These are phyloP conservation scores for Heterobasidion occidentale DNA, from an alignment of 1,284 basidiomycete species.

Conservation along the genomic window DNA sequence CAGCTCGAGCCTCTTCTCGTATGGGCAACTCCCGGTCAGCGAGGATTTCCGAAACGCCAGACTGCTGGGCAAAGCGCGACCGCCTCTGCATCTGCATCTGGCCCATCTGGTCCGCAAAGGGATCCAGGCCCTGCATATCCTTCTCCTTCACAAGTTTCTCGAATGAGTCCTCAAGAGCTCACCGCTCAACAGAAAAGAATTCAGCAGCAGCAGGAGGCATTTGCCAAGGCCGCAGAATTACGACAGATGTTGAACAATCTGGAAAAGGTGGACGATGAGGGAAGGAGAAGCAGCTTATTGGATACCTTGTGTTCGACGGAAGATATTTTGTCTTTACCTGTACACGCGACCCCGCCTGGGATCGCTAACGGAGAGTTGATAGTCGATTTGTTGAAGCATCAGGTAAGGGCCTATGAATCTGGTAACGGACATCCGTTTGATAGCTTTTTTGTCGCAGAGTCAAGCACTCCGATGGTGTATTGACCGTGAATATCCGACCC, in stretches of 20 bases:
- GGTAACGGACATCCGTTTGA: not conserved
- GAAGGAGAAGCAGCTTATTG: constrained; percentile 58
- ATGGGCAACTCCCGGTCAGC: constrained; percentile 69
- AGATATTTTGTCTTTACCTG: constrained; percentile 61
- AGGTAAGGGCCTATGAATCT: constrained; percentile 35
- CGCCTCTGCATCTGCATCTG: constrained; percentile 3
- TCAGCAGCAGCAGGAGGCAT: constrained; percentile 43
- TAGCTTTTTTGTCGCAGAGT: constrained; percentile 32
- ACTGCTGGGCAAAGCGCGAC: constrained; percentile 5
- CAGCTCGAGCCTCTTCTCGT: constrained; percentile 57
- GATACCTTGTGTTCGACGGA: constrained; percentile 62
- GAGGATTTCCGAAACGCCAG: constrained; percentile 37
- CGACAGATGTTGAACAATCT: constrained; percentile 54
- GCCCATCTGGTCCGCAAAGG: not conserved
- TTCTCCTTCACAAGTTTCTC: not conserved
- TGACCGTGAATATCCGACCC: constrained; percentile 62
- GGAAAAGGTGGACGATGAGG: constrained; percentile 73
- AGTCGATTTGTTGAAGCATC: constrained; percentile 73
- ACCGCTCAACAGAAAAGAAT: constrained; percentile 22
- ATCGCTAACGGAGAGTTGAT: constrained; percentile 52
- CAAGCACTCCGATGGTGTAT: constrained; percentile 79
- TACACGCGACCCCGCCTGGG: constrained; percentile 63
- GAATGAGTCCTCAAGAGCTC: constrained; percentile 14
- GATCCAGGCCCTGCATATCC: constrained; percentile 1
- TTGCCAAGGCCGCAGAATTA: constrained; percentile 58